phyloP scores from a whole-genome alignment of 1,284 basidiomycete species.

The Ganoderma lucidum region DNA sequence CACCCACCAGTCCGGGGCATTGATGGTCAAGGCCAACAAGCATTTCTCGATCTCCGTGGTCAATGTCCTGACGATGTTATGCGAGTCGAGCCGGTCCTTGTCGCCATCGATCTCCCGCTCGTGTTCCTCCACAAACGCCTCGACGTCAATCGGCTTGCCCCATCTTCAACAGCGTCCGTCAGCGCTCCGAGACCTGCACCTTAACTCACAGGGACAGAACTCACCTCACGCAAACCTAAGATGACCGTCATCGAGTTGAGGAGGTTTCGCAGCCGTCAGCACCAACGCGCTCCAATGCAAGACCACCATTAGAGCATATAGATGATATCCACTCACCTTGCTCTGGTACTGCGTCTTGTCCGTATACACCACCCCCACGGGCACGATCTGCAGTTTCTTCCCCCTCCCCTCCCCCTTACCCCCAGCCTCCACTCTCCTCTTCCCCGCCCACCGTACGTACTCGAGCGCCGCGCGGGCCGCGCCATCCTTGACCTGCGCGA shows the following conservation, averaged over 20 bases:
- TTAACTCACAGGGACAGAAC: neutral
- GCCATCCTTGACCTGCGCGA: slow-evolving; percentile 96
- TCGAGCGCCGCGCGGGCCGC: slow-evolving; percentile 93
- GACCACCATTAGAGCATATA: neutral
- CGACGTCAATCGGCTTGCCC: slow-evolving; percentile 81
- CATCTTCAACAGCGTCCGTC: slow-evolving; percentile 59
- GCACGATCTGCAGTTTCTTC: slow-evolving; percentile 60
- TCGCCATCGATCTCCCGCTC: slow-evolving; percentile 49
- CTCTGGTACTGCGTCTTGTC: slow-evolving; percentile 94
- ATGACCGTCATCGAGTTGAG: neutral
- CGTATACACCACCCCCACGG: slow-evolving; percentile 91
- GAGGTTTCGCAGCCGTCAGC: neutral
- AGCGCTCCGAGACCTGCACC: slow-evolving; percentile 8
- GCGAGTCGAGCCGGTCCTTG: slow-evolving; percentile 63
- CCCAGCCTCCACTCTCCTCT: slow-evolving; percentile 54
- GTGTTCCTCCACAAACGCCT: slow-evolving; percentile 79
- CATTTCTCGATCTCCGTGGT: slow-evolving; percentile 76
- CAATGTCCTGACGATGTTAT: slow-evolving; percentile 82
- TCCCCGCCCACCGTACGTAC: slow-evolving; percentile 75
- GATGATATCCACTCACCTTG: slow-evolving; percentile 54
- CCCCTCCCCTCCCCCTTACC: slow-evolving; percentile 29
- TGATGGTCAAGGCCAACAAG: slow-evolving; percentile 82
- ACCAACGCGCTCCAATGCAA: neutral
- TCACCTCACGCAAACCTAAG: slow-evolving; percentile 29
- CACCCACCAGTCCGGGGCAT: slow-evolving; percentile 89